phyloP scores from a whole-genome alignment of 2,329 filamentous ascomycete species.

The Septoria petroselini region DNA sequence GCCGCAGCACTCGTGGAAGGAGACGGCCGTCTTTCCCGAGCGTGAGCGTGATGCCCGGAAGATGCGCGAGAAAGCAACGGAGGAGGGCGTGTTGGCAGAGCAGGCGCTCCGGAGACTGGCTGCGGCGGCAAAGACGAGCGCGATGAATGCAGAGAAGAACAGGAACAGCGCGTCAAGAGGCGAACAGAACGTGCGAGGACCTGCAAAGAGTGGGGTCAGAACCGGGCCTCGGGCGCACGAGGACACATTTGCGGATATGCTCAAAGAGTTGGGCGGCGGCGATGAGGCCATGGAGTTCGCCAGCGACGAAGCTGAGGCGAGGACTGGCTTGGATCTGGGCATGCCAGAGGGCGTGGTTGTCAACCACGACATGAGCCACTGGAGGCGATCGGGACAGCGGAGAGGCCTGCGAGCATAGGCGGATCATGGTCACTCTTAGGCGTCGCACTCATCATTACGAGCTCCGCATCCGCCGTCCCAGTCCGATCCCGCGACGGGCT shows the following conservation, averaged over 20 bases:
- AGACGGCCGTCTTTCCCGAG: constrained; percentile 57
- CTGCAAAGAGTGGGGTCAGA: constrained; percentile 26
- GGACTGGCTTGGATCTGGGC: constrained; percentile 33
- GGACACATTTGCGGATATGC: constrained; percentile 53
- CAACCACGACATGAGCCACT: constrained; percentile 60
- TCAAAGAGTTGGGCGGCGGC: constrained; percentile 40
- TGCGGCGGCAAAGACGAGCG: constrained; percentile 49
- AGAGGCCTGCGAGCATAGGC: constrained; percentile 19
- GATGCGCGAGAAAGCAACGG: constrained; percentile 57
- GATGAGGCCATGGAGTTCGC: constrained; percentile 40
- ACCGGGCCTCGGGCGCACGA: constrained; percentile 41
- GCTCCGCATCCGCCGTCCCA: background rate
- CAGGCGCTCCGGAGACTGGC: constrained; percentile 61
- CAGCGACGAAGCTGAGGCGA: constrained; percentile 27
- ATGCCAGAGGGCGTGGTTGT: constrained; percentile 48
- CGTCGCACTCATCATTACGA: no score
- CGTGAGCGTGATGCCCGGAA: constrained; percentile 59
- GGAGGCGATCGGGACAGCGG: constrained; percentile 44
- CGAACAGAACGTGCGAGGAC: constrained; percentile 27
- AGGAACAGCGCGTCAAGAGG: constrained; percentile 38
- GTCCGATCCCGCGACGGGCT: no score
- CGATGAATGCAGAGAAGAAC: constrained; percentile 43
- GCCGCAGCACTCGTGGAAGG: constrained; percentile 61
- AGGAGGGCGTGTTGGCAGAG: constrained; percentile 64
- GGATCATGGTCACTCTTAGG: background rate